Percentiles rank a stretch among this genome's conserved stretches.
These are phyloP conservation scores for Aureobasidium subglaciale DNA, from an alignment of 2,329 filamentous ascomycete species.

Conservation along the genomic window DNA sequence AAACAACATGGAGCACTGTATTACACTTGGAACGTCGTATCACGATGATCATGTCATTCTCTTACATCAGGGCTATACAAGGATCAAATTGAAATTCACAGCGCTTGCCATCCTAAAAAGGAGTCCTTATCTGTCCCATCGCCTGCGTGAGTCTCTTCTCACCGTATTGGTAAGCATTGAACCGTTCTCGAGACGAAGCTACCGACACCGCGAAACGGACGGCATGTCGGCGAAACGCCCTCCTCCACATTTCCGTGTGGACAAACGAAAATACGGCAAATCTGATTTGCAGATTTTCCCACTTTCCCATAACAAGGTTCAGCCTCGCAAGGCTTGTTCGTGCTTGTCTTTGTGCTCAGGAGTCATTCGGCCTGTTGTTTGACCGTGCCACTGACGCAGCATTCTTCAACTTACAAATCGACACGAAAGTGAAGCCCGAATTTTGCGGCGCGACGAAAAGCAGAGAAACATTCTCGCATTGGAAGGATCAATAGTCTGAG, in stretches of 20 bases:
- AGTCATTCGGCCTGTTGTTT: neutral
- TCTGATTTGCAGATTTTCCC: neutral
- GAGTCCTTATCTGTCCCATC: too few species aligned
- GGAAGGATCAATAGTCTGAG: neutral
- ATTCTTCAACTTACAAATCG: neutral
- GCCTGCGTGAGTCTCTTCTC: too few species aligned
- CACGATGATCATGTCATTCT: neutral
- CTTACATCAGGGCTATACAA: too few species aligned
- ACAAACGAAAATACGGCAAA: conserved; percentile 1
- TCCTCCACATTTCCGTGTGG: conserved; percentile 4
- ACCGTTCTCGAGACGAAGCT: neutral
- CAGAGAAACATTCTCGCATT: too few species aligned
- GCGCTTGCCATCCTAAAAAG: too few species aligned
- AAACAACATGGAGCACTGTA: neutral
- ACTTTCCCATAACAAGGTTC: neutral
- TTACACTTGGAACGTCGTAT: neutral
- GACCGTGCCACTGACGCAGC: neutral
- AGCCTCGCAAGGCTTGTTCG: neutral
- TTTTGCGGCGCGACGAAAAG: too few species aligned
- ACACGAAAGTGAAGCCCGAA: too few species aligned
- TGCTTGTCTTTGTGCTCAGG: neutral
- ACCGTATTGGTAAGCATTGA: neutral
- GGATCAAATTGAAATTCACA: too few species aligned
- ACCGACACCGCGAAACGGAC: neutral
- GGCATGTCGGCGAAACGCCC: neutral